Percentiles rank a stretch among this genome's conserved stretches.
phyloP scores from a whole-genome alignment of 164 flowering plant genomes.

The Sedum album region DNA sequence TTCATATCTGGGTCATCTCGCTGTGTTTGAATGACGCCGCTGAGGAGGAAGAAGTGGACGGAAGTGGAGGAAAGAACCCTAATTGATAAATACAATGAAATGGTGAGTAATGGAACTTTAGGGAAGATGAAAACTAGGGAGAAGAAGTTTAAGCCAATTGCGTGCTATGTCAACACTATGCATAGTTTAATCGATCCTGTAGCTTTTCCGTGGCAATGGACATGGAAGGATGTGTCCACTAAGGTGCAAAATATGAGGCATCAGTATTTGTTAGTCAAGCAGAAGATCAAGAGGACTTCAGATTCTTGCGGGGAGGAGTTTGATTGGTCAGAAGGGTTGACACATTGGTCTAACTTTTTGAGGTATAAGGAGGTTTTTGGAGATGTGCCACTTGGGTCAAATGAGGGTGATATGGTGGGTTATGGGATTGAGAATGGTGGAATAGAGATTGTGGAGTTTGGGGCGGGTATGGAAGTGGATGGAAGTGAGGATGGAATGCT shows the following conservation, averaged over 20 bases:
- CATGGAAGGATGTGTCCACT: slow-evolving; percentile 89
- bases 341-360: slow-evolving; percentile 81
- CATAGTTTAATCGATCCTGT: slow-evolving; percentile 63
- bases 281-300: slow-evolving; percentile 58
- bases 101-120: slow-evolving; percentile 61
- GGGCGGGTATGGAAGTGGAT: slow-evolving; percentile 42
- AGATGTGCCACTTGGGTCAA: slow-evolving; percentile 39
- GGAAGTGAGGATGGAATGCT: slow-evolving; percentile 49
- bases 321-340: slow-evolving; percentile 78
- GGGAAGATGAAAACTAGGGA: slow-evolving; percentile 76
- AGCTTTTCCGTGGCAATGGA: slow-evolving; percentile 81
- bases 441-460: slow-evolving; percentile 24
- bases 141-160: slow-evolving; percentile 73
- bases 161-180: slow-evolving; percentile 53
- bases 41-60: slow-evolving; percentile 85
- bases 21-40: slow-evolving; percentile 28
- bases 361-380: slow-evolving; percentile 86
- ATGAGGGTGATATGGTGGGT: slow-evolving; percentile 19
- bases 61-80: slow-evolving; percentile 88
- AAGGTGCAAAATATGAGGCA: slow-evolving; percentile 98
- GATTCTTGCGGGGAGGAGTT: slow-evolving; percentile 32
- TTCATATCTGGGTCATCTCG: background rate
- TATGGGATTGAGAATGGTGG: slow-evolving; percentile 19
- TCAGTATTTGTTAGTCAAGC: slow-evolving; percentile 84
- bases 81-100: slow-evolving; percentile 66